Evolutionary conservation across 176 grass and related monocot species (phyloP), one percentile per base, ranked within the genome.

Genomic region (Bothriochloa decipiens): DNA sequence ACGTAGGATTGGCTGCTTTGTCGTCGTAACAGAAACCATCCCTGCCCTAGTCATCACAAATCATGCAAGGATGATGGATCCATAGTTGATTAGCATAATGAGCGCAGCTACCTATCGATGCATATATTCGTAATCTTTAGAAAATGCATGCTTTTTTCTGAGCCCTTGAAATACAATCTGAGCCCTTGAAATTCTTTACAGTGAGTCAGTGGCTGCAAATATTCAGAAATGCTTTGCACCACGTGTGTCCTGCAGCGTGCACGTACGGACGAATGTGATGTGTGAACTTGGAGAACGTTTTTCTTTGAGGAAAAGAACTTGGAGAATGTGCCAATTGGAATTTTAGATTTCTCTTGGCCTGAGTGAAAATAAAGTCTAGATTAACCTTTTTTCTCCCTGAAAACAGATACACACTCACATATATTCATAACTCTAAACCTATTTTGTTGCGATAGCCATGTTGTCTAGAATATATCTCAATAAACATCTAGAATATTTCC

Each of bases 1-100:
- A 4, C 18, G 33, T 41, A 70, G 67, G 81, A 88, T 88, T 55
- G 67, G 74, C 8, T n/a, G n/a, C n/a, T n/a, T 22, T 66, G 81
- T 83, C 74, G 40, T 62, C 67, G 74, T 57, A 84, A 79, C 81
- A 62, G 75, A 88, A 88, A 23, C 46, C n/a, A 26, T 72, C 65
- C 41, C 66, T 83, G 43, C 53, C 74, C 81, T 79, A 73, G 81
- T 57, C n/a, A 23, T 72, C 40, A 45, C n/a, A 32, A n/a, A 81
- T 87, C 45, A 73, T 46, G 36, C n/a, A 6, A 39, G 53, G 47
- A 52, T 32, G 58, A 22, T 27, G 29, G 23, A 23, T 22, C n/a
- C n/a, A n/a, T n/a, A n/a, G n/a, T n/a, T n/a, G n/a, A n/a, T n/a
- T n/a, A n/a, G n/a, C n/a, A n/a, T n/a, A n/a, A n/a, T n/a, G n/a